Evolutionary conservation across 1,284 basidiomycete genomes (phyloP), one percentile per base, ranked within the genome.

Genomic region (Pseudozyma sp.): DNA sequence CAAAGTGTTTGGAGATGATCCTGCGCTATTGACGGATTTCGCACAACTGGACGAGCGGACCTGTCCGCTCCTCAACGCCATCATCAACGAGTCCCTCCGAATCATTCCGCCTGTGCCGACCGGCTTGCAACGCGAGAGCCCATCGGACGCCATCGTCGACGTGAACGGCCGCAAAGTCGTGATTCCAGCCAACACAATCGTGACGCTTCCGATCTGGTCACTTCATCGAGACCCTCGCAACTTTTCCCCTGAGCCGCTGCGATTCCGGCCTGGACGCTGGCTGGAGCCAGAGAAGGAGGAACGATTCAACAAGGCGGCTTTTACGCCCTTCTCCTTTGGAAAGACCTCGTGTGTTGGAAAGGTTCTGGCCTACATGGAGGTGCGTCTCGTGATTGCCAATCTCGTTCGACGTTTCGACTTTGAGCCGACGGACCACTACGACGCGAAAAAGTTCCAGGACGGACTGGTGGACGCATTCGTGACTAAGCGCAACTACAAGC

Each of bases 21-120:
- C 61, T 9, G 8, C 45, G 16, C 39, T 64, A 39, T 55, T 66
- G 13, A 61, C 54, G 33, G 68, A 74, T 31, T 58, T 74, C 17
- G 24, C 42, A 7, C 54, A 45, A 9, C 48, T 64, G 49, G 54
- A 49, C 49, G 50, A 62, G 19, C 58, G 68, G 39, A 50, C 60
- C 7, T 69, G 71, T 44, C 70, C 71, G 0, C 45, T 74, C 16
- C 57, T 76, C 24, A 74, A 68, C n/a, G 74, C 70, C 33, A 24
- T 57, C 31, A 74, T 76, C 65, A 65, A 74, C 42, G 74, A 76
- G 44, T 44, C 74, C 17, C 42, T 76, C 0, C 52, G 74, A 13
- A 47, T 76, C 17, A 65, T 58, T 33, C 74, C 74, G 5, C 59
- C 65, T 5, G 71, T 75, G 3, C 62, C 66, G 5, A 49, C 54